Percentiles rank a stretch among this genome's conserved stretches.
Evolutionary conservation across 2,329 filamentous ascomycete species (phyloP).

Genomic region (Xylariaceae sp.): DNA sequence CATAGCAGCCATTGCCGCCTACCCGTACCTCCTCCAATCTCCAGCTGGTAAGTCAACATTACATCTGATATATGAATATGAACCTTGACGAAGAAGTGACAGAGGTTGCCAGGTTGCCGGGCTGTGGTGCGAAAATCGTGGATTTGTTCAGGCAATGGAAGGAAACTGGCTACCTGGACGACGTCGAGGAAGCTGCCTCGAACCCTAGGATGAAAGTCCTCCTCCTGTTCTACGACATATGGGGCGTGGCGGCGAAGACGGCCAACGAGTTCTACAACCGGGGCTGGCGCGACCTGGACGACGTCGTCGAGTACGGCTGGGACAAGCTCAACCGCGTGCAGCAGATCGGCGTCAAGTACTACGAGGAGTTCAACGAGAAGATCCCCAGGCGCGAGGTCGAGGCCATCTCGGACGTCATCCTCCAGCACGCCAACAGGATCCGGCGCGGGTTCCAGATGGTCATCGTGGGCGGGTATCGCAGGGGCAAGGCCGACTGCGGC

Average conservation of each 20-base stretch:
- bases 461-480: slow-evolving; percentile 75
- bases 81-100: too few species aligned
- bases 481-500: slow-evolving; percentile 66
- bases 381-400: slow-evolving; percentile 73
- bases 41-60: slow-evolving; percentile 36
- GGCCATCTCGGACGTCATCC: slow-evolving; percentile 57
- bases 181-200: slow-evolving; percentile 57
- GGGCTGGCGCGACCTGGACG: slow-evolving; percentile 79
- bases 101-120: slow-evolving; percentile 60
- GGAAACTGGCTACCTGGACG: slow-evolving; percentile 52
- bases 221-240: slow-evolving; percentile 73
- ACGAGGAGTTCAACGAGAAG: slow-evolving; percentile 71
- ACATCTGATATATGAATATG: too few species aligned
- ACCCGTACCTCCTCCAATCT: slow-evolving; percentile 51
- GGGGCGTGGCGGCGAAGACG: slow-evolving; percentile 82
- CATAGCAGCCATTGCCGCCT: slow-evolving; percentile 78
- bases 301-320: slow-evolving; percentile 83
- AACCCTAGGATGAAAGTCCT: slow-evolving; percentile 62
- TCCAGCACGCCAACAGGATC: slow-evolving; percentile 60
- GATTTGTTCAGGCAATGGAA: slow-evolving; percentile 72
- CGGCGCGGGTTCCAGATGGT: slow-evolving; percentile 49
- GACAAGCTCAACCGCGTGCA: slow-evolving; percentile 67
- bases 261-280: slow-evolving; percentile 76
- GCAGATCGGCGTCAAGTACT: slow-evolving; percentile 91
- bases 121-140: slow-evolving; percentile 76